Conservation (phyloP, 441 rosid species). For the Syzygium syzygioides region DNA sequence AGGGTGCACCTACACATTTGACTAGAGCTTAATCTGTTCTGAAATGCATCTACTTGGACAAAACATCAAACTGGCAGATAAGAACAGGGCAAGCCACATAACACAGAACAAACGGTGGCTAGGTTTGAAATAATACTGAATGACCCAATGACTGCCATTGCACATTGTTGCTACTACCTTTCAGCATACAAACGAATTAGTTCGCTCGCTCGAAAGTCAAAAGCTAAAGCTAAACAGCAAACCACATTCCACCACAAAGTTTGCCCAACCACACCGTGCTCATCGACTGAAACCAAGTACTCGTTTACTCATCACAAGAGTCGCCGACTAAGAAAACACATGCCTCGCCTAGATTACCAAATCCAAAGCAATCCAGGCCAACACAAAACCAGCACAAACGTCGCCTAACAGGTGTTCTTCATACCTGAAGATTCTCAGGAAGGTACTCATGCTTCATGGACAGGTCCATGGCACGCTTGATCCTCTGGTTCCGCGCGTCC, state of each 20-base stretch:
- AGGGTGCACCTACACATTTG: background rate
- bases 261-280: background rate
- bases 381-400: background rate
- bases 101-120: background rate
- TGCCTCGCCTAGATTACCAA: background rate
- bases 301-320: background rate
- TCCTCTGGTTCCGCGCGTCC: constrained; percentile 89
- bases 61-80: background rate
- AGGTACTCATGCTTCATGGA: constrained; percentile 96
- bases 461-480: constrained; percentile 93
- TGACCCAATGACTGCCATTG: background rate
- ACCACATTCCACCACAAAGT: background rate
- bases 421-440: constrained; percentile 67
- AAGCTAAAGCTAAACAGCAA: background rate
- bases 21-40: background rate
- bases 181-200: background rate
- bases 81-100: background rate
- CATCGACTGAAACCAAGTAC: background rate
- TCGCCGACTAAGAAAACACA: background rate
- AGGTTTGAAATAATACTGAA: background rate
- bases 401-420: background rate
- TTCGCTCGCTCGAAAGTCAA: background rate
- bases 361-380: background rate
- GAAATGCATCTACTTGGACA: background rate
- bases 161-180: background rate